These are phyloP conservation scores for Sphagnum tenellum DNA, from an alignment of 225 moss, liverwort and hornwort species.

Conservation along the genomic window DNA sequence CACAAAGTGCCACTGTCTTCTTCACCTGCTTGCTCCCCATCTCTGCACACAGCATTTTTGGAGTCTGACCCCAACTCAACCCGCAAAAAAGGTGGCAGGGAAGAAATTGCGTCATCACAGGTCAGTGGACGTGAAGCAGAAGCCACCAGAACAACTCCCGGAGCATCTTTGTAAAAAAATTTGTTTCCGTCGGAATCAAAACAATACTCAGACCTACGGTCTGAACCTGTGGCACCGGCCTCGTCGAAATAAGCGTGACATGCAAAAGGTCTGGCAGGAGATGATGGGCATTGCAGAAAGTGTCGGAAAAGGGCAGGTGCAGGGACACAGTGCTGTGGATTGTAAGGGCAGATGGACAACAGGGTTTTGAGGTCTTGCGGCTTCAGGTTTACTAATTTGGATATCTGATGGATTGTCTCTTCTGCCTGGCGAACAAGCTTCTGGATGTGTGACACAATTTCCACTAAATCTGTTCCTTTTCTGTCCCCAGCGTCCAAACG, in stretches of 20 bases:
- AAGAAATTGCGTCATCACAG: slow-evolving; percentile 10
- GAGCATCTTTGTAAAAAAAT: slow-evolving; percentile 61
- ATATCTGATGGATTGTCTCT: slow-evolving; percentile 21
- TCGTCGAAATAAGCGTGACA: no score
- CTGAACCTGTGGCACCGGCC: no score
- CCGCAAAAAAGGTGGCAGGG: slow-evolving; percentile 28
- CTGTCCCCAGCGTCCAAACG: slow-evolving; percentile 2
- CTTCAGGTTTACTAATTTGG: slow-evolving; percentile 17
- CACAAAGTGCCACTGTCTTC: neutral
- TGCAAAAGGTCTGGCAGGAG: neutral
- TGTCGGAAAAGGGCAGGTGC: slow-evolving; percentile 32
- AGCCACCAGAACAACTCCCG: slow-evolving; percentile 54
- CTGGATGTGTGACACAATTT: slow-evolving; percentile 22
- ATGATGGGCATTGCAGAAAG: slow-evolving; percentile 27
- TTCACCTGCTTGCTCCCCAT: neutral
- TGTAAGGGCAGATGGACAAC: slow-evolving; percentile 21
- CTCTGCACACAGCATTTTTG: neutral
- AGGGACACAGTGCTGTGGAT: slow-evolving; percentile 28
- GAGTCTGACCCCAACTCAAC: slow-evolving; percentile 21
- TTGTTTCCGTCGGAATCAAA: slow-evolving; percentile 60
- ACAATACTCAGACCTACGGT: no score
- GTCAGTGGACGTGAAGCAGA: slow-evolving; percentile 10
- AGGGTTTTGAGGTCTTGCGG: slow-evolving; percentile 2
- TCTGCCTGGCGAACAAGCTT: slow-evolving; percentile 28
- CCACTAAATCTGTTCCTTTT: neutral